Evolutionary conservation across 2,329 filamentous ascomycete species (phyloP).

Genomic region (Botrytis elliptica): DNA sequence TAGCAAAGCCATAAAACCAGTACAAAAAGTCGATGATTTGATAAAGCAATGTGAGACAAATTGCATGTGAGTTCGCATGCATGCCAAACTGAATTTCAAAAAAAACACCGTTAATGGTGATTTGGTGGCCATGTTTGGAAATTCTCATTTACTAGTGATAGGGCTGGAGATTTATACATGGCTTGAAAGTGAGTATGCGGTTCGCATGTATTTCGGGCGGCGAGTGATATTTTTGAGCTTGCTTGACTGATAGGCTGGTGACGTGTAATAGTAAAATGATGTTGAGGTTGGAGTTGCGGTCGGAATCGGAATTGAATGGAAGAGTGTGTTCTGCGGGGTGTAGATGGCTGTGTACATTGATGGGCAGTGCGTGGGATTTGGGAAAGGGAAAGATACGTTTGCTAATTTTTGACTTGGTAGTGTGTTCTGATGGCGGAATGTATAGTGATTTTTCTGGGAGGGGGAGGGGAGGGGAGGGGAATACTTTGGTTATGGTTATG

Average conservation of each 20-base stretch:
- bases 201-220: not conserved
- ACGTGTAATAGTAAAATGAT: not conserved
- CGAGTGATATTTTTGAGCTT: not conserved
- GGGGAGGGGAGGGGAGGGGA: not conserved
- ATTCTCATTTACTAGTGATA: not conserved
- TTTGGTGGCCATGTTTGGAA: not conserved
- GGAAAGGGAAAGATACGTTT: not conserved
- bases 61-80: not conserved
- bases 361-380: not conserved
- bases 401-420: not conserved
- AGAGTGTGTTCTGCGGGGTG: not conserved
- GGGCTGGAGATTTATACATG: not conserved
- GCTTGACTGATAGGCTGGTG: not conserved
- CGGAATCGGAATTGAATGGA: not conserved
- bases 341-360: not conserved
- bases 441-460: not conserved
- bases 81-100: not conserved
- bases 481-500: not conserved
- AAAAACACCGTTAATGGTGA: not conserved
- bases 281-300: not conserved
- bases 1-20: slow-evolving; percentile 34
- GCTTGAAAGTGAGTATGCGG: too few relatives aligned
- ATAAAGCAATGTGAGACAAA: not conserved
- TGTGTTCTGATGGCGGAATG: not conserved
- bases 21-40: not conserved